Base-by-base conservation (phyloP, 192 early-diverging fungal genomes). In the Gigaspora rosea region DNA sequence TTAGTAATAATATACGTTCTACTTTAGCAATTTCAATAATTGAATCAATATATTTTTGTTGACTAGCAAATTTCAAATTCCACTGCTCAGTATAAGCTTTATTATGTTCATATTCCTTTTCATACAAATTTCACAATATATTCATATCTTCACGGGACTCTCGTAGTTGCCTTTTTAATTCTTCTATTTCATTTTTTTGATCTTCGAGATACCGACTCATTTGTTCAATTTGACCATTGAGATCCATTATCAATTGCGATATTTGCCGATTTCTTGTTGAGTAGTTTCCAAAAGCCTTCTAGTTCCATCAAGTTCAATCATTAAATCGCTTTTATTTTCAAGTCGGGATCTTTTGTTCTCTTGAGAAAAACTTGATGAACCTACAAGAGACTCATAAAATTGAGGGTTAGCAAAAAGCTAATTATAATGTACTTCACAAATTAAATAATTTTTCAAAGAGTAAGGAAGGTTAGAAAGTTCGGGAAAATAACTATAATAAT, bases 151-250 rank as follows among this genome's bases (percentile, higher is more conserved):
- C 51, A 35, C 58, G 35, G n/a, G 54, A 0, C 1, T 58, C 35
- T 16, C 12, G 54, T 36, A 73, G 18, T 56, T 33, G 46, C 51
- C 4, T 27, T 22, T 71, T 71, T 50, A 71, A 71, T 7, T 71
- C 49, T 71, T 9, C 32, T 47, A 73, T 73, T 58, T 73, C 54
- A 15, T 35, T 56, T 6, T 8, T 73, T 41, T 73, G 54, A 73
- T 33, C 54, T 56, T 58, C 54, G 2, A 73, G 11, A 13, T 73
- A 32, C 22, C 58, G 35, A 3, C 13, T 2, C 71, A 72, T 6
- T 72, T 36, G 71, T 58, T 6, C 52, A 33, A 73, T 73, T 36
- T 73, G 71, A n/a, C n/a, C n/a, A n/a, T n/a, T n/a, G n/a, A n/a
- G n/a, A n/a, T n/a, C n/a, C n/a, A n/a, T n/a, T n/a, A 73, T 58